Base-by-base conservation (phyloP, 805 yeast genomes). In the Kluyveromyces wickerhamii region DNA sequence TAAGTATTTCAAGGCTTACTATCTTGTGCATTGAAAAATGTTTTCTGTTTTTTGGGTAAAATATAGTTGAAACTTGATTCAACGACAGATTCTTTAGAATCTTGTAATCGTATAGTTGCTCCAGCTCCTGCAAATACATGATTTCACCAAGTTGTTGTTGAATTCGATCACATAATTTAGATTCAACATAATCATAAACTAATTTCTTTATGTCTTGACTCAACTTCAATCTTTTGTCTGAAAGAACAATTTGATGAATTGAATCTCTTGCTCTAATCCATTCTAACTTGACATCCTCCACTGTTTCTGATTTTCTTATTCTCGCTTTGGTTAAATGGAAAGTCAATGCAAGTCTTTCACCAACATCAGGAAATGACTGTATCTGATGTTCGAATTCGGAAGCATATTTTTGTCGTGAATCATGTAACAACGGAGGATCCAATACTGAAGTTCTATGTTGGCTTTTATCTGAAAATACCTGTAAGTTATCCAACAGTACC, bases 161-260 rank as follows among this genome's bases (percentile, higher is more conserved):
- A 5, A 86, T 51, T 40, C 70, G 72, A 42, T 74, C 81, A 47
- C 76, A 80, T 21, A 85, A 54, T 37, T 77, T 76, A 40, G 67
- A 47, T 47, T 88, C 96, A 11, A 84, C 77, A 45, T 84, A 84
- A 36, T 74, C 75, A 46, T 77, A 79, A 2, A 86, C 64, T 29
- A 75, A 62, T 38, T 64, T 65, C 43, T 65, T 72, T 42, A 75
- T 57, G 38, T 78, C 41, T 3, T 43, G 30, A 11, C 46, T 30
- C 3, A 23, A n/a, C 22, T 35, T 37, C 17, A 53, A 49, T 14
- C 34, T 13, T 16, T 31, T 26, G 19, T 51, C 53, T 5, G 8
- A 17, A 7, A 2, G 7, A 12, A 30, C 22, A 15, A 30, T 21
- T 15, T 30, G 19, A 4, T 5, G 16, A 9, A 30, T n/a, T 8